Percentiles rank a stretch among this genome's conserved stretches.
phyloP scores from a whole-genome alignment of 257 asterid genomes.

The Osmanthus fragrans region DNA sequence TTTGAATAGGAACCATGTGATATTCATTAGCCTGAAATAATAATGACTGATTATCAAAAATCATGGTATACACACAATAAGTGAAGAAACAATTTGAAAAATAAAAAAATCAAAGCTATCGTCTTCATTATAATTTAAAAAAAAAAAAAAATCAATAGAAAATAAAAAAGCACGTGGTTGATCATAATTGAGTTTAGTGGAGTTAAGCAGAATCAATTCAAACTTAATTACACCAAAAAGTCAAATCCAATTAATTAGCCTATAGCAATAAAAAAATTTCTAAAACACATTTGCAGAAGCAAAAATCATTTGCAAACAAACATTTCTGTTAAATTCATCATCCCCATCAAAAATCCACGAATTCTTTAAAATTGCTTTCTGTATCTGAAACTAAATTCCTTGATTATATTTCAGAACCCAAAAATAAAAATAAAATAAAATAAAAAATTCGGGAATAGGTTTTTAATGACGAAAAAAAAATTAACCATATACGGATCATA shows the following conservation, averaged over 20 bases:
- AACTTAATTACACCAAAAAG: not conserved
- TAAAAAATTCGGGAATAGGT: too few relatives aligned
- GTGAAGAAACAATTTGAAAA: not conserved
- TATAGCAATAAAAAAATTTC: not conserved
- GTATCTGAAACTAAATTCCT: not conserved
- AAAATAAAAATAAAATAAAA: too few relatives aligned
- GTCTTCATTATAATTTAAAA: not conserved
- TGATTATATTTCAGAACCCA: not conserved
- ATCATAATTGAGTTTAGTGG: conserved; percentile 1
- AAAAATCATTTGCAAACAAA: not conserved
- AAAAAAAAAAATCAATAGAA: not conserved
- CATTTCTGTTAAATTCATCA: not conserved
- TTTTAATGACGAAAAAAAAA: too few relatives aligned
- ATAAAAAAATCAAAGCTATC: not conserved
- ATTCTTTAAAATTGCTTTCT: not conserved
- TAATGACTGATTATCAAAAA: not conserved
- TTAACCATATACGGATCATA: too few relatives aligned
- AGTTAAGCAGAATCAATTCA: not conserved
- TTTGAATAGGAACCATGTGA: not conserved
- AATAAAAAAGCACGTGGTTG: not conserved
- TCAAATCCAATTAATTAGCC: not conserved
- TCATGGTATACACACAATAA: not conserved
- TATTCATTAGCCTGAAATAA: not conserved
- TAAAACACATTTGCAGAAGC: not conserved
- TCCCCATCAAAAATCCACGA: not conserved